Conservation (phyloP, 2,329 filamentous ascomycete genomes). For the Colletotrichum lini region DNA sequence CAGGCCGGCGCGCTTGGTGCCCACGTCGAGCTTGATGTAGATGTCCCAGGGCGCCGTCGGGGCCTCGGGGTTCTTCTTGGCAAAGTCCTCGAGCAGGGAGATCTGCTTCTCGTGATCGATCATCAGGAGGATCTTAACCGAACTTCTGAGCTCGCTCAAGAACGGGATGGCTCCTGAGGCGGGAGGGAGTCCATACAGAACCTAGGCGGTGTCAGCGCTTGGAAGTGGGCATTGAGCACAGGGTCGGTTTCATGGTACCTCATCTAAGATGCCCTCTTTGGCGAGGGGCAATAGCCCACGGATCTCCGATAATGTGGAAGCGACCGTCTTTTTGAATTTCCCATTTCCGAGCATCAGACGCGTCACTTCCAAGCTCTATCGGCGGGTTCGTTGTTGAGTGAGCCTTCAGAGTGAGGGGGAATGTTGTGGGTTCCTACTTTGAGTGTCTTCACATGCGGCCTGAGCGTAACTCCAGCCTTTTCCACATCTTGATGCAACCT, state of each 20-base stretch:
- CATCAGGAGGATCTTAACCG: constrained; percentile 54
- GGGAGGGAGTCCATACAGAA: constrained; percentile 58
- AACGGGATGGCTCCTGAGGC: constrained; percentile 51
- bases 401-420: not conserved
- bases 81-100: constrained; percentile 47
- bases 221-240: no score
- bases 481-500: constrained; percentile 56
- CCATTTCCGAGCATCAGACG: constrained; percentile 58
- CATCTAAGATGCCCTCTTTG: constrained; percentile 49
- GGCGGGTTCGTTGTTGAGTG: not conserved
- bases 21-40: constrained; percentile 56
- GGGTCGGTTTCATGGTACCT: constrained; percentile 37
- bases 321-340: constrained; percentile 55
- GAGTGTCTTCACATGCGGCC: constrained; percentile 62
- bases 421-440: constrained; percentile 49
- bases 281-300: constrained; percentile 55
- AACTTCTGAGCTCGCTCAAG: constrained; percentile 48
- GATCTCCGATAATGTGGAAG: constrained; percentile 58
- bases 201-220: constrained; percentile 40
- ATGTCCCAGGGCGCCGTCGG: constrained; percentile 49
- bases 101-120: constrained; percentile 55
- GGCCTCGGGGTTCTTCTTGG: not conserved
- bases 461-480: constrained; percentile 53
- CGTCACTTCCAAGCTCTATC: constrained; percentile 54
- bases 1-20: constrained; percentile 53